Base-by-base conservation (phyloP, 768 basidiomycete species). In the Leccinellum albellum region DNA sequence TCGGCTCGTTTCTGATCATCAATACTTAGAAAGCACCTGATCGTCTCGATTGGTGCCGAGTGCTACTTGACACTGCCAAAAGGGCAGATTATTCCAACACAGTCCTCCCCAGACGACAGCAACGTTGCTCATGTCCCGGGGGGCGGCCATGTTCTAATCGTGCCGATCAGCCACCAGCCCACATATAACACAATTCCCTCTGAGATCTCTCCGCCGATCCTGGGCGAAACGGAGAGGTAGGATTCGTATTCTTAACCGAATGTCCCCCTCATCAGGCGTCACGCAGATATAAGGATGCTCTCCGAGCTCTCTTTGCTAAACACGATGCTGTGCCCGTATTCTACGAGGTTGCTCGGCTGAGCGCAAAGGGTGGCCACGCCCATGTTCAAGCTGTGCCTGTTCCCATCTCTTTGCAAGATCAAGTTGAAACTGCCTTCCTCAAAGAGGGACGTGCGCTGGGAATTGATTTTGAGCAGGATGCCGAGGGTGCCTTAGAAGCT, bases 11-110 rank as follows among this genome's bases (percentile, higher is more conserved):
- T 24, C 51, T 61, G 32, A 61, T 49, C 45, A 50, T 29, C 15
- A 20, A 28, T 60, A n/a, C n/a, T n/a, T n/a, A 95, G 92, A 56
- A 99, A 98, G 75, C 92, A 98, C 66, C 84, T 98, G 60, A 95
- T 99, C 61, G 91, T 94, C 31, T 86, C 91, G 0, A 97, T 99
- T 66, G 97, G 95, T 14, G 71, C 79, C 6, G 97, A 99, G 72
- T 93, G 91, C 67, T 99, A 99, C 75, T 74, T 98, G 50, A 95
- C 97, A 0, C 75, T 98, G n/a, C 91, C 97, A 0, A 98, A 97
- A 70, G 97, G 97, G 3, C 94, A 96, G 70, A 87, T 98, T 44
- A 82, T 92, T 45, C 90, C 91, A 17, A 95, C 94, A 6, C 85
- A 86, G 46, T 79, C 82, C 26, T 71, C 77, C 3, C 73, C 75